Conservation (phyloP, 306 rosid species). For the Vicia faba region DNA sequence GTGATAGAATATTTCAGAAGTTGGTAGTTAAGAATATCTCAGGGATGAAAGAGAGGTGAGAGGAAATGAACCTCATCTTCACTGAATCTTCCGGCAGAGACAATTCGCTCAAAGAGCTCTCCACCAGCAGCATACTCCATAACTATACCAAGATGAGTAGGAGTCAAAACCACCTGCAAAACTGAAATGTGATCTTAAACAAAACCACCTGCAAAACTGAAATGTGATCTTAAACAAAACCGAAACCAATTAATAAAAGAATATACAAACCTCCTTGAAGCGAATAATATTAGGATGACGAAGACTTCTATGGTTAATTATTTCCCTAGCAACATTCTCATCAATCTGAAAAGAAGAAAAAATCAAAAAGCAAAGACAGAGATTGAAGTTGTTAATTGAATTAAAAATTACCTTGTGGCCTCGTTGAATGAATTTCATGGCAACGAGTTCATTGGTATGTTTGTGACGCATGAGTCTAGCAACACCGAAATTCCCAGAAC, state of each 20-base stretch:
- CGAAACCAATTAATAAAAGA: no score
- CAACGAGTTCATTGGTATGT: constrained; percentile 75
- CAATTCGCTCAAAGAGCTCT: constrained; percentile 79
- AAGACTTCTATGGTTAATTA: constrained; percentile 80
- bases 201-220: no score
- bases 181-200: no score
- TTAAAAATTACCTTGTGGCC: constrained; percentile 45
- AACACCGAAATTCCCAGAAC: constrained; percentile 87
- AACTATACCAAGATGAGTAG: constrained; percentile 81
- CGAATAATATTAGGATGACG: constrained; percentile 85
- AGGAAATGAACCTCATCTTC: constrained; percentile 69
- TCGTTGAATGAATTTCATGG: constrained; percentile 82
- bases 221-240: constrained; percentile 33
- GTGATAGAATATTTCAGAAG: constrained; percentile 18
- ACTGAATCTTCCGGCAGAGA: constrained; percentile 80
- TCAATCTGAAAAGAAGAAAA: constrained; percentile 55
- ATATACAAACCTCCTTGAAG: constrained; percentile 72
- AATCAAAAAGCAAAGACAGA: constrained; percentile 7
- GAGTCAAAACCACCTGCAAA: constrained; percentile 85
- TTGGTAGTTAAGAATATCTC: constrained; percentile 14
- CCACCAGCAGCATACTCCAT: constrained; percentile 97
- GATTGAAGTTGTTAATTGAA: not conserved
- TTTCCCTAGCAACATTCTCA: constrained; percentile 83
- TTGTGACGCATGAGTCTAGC: constrained; percentile 79
- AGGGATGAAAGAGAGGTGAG: no score